A percentile compares a stretch with the other conserved stretches of the same genome.
phyloP scores from a whole-genome alignment of 208 protist species.

The Crithidia brevicula region DNA sequence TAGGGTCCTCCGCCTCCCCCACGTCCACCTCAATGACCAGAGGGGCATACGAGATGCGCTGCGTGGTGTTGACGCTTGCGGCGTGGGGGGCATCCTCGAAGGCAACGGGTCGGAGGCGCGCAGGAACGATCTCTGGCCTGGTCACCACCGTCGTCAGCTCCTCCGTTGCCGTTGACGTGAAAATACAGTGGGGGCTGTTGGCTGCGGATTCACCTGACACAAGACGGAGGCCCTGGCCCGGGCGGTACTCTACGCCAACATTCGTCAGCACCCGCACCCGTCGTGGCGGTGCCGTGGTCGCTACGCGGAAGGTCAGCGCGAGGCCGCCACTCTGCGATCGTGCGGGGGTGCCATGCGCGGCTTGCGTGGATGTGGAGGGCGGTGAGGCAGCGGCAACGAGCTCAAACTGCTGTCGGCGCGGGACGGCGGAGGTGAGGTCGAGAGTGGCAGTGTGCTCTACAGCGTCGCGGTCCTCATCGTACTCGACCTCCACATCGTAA shows the following conservation, averaged over 20 bases:
- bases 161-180: slow-evolving; percentile 3
- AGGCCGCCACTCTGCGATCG: background rate
- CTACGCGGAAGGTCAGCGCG: slow-evolving; percentile 26
- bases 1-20: slow-evolving; percentile 6
- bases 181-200: too few species aligned
- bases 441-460: slow-evolving; percentile 59
- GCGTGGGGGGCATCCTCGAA: background rate
- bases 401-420: slow-evolving; percentile 26
- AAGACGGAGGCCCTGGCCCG: slow-evolving; percentile 20
- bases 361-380: background rate
- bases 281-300: slow-evolving; percentile 12
- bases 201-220: slow-evolving; percentile 1
- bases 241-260: slow-evolving; percentile 15
- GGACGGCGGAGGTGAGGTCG: slow-evolving; percentile 35
- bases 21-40: slow-evolving; percentile 44
- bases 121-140: slow-evolving; percentile 9
- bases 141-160: slow-evolving; percentile 16
- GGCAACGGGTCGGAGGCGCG: slow-evolving; percentile 9
- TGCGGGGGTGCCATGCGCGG: background rate
- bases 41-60: slow-evolving; percentile 31
- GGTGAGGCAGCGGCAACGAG: background rate
- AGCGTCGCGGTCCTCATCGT: slow-evolving; percentile 40
- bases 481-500: slow-evolving; percentile 58
- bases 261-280: slow-evolving; percentile 26
- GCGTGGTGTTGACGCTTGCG: background rate